Base-by-base conservation (phyloP, 306 rosid genomes). In the Purshia tridentata region DNA sequence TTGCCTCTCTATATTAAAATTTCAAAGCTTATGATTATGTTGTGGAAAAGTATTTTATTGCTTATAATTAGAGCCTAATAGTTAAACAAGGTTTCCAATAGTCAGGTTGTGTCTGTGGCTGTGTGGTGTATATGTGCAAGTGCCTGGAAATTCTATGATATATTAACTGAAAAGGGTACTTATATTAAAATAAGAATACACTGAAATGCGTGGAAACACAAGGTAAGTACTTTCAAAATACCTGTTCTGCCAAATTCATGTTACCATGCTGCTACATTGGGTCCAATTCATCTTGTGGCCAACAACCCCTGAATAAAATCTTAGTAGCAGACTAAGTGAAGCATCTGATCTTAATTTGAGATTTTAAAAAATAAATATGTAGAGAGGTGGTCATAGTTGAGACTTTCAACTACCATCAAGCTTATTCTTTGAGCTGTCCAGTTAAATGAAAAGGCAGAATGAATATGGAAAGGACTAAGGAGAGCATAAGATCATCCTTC, bases 401-500 rank as follows among this genome's bases (percentile, higher is more conserved):
- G 42, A 16, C 19, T 60, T 60, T 39, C 41, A 57, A 22, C 44
- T 6, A 39, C 22, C 41, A 29, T 12, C 16, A 23, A 61, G 23
- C 7, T 39, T 14, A 58, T 16, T 39, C 22, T 61, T 11, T 6
- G 42, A 58, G 41, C 14, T 58, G 64, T 58, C 44, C 10, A 1
- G 64, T 29, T 58, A 18, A 58, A 41, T 58, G 39, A 58, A 39
- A 9, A 4, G 5, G 22, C 15, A 71, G 37, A 44, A 13, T 44
- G 35, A 42, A 57, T 45, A 45, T 9, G 29, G 54, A 20, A 42
- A 5, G 4, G 45, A n/a, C n/a, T n/a, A 42, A 35, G 46, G 46
- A 37, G 19, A 29, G 6, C 55, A 56, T 44, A 55, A 57, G 65
- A 53, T 19, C 39, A 72, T 65, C 64, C 45, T 13, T 73, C 67